Evolutionary conservation across 805 yeast species (phyloP), one percentile per base, ranked within the genome.

Genomic region (Candida nanaspora): DNA sequence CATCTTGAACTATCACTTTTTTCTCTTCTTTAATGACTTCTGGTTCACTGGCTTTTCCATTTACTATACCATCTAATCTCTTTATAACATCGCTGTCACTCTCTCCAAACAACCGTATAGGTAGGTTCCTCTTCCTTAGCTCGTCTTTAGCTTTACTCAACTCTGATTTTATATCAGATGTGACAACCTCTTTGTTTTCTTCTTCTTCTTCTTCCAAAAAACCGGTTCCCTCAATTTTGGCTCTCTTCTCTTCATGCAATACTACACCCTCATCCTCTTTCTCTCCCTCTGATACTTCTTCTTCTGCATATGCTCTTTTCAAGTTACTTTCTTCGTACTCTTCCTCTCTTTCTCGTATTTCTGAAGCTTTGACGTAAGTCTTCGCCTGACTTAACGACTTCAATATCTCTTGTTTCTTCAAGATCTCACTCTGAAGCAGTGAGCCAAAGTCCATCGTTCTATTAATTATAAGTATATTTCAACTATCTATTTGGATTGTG

Each of bases 361-460:
- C 46, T 10, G 47, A 29, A 2, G 51, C 41, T 35, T 41, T 52
- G 36, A 39, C 29, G 28, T 37, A 41, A 18, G 8, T 18, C 26
- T 38, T 43, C 48, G 25, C 16, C 4, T 19, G 31, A 19, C 29
- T 20, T 6, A 20, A 35, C 33, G 29, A 45, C 28, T 37, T 45
- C 46, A 46, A 56, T 41, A 45, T 41, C 44, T 53, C 51, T 47
- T 62, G 60, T 57, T 72, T 72, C 57, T 66, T 72, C 6, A 58
- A 61, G 18, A 77, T 76, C 53, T 78, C 82, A 22, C 61, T 55
- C 1, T 68, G 49, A 40, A 78, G 50, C 21, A 76, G 46, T 30
- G 62, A 59, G 11, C 73, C 62, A 43, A 76, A 68, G 50, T 74
- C 72, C 81, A 76, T 76, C 4, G 40, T 43, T 16, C 14, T 25